Evolutionary conservation across 78 protist species (phyloP), one percentile per base, ranked within the genome.

Genomic region (Salpingoeca rosetta): DNA sequence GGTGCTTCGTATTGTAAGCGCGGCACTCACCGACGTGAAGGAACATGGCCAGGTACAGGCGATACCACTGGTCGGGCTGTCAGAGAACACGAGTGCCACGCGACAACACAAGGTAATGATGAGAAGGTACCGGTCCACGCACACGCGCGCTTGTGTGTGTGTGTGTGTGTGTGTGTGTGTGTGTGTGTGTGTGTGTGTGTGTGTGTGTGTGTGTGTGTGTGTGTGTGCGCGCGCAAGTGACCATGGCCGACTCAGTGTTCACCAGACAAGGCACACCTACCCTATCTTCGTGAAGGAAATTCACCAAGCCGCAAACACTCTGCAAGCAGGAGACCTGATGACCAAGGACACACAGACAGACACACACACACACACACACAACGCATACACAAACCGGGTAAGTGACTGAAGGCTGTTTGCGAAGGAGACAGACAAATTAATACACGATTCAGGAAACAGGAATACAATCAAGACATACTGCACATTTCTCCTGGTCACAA

Each of bases 351-450:
- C 78, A 35, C n/a, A 74, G 12, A 74, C 78, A 74, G 38, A 74
- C 78, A 74, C 78, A 74, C n/a, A 74, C 78, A 74, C n/a, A 74
- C 78, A 74, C 78, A 74, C n/a, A 74, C 78, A 74, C n/a, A 74
- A 22, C 3, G 17, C 25, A n/a, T n/a, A n/a, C n/a, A n/a, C n/a
- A n/a, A n/a, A n/a, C n/a, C n/a, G n/a, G n/a, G n/a, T n/a, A n/a
- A n/a, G n/a, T n/a, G n/a, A n/a, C n/a, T n/a, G n/a, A n/a, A n/a
- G n/a, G n/a, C n/a, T n/a, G n/a, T n/a, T n/a, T n/a, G n/a, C n/a
- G n/a, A n/a, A n/a, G n/a, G n/a, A n/a, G n/a, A n/a, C n/a, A n/a
- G n/a, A n/a, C n/a, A n/a, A n/a, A n/a, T n/a, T n/a, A n/a, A n/a
- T n/a, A n/a, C n/a, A n/a, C n/a, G n/a, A n/a, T n/a, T n/a, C n/a